These are phyloP conservation scores for Amaranthus palmeri DNA, from an alignment of 148 eudicot species.

Conservation along the genomic window DNA sequence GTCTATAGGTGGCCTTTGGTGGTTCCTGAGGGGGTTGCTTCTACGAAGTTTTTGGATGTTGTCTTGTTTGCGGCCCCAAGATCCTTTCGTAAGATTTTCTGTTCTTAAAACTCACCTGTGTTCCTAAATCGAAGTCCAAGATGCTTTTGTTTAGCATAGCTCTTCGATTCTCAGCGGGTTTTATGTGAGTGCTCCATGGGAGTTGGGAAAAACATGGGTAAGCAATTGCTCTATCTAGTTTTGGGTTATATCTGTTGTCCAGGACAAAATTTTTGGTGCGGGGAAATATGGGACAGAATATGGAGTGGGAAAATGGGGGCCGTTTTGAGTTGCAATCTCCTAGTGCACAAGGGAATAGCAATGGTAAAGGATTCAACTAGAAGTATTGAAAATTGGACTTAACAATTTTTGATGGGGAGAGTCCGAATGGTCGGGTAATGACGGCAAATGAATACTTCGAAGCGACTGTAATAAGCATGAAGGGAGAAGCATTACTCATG, in stretches of 20 bases:
- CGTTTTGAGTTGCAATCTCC: too few species aligned
- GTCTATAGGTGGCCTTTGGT: neutral
- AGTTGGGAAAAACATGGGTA: neutral
- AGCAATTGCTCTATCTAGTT: neutral
- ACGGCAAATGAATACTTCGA: too few species aligned
- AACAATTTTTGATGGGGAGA: too few species aligned
- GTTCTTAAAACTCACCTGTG: neutral
- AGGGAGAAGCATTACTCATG: too few species aligned
- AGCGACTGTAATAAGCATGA: too few species aligned
- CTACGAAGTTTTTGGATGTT: neutral
- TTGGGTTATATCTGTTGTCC: neutral
- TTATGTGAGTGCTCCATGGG: conserved; percentile 1
- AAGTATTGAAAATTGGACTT: too few species aligned
- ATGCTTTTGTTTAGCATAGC: conserved; percentile 6
- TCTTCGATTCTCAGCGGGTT: neutral
- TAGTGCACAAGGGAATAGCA: too few species aligned
- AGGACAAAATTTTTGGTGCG: too few species aligned
- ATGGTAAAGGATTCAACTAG: too few species aligned
- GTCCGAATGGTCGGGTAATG: too few species aligned
- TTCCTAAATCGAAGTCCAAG: neutral
- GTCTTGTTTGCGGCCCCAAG: neutral
- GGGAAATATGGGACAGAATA: too few species aligned
- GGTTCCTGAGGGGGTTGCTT: neutral
- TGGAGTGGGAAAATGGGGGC: too few species aligned
- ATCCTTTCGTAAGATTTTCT: neutral